Evolutionary conservation across 1,284 basidiomycete species (phyloP).

Genomic region (Sutorius eximius): DNA sequence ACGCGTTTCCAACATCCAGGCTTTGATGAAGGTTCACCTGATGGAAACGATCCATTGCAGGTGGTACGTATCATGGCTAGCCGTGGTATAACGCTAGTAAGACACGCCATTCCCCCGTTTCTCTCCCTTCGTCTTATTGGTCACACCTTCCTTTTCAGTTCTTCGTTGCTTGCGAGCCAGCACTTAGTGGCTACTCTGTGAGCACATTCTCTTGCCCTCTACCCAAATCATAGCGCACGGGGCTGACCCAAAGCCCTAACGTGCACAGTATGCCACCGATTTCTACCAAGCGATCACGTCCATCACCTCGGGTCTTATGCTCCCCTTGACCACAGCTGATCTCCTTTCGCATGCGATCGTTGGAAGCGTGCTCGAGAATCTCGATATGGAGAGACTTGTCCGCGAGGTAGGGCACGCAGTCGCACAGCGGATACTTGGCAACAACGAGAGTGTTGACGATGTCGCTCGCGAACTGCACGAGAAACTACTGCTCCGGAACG

Average conservation of each 20-base stretch:
- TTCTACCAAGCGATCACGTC: constrained; percentile 92
- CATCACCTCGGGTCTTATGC: constrained; percentile 93
- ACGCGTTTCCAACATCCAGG: constrained; percentile 45
- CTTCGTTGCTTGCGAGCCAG: constrained; percentile 98
- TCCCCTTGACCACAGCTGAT: constrained; percentile 94
- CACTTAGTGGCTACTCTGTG: constrained; percentile 89
- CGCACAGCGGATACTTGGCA: constrained; percentile 85
- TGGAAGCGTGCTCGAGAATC: constrained; percentile 94
- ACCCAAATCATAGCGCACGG: constrained; percentile 9
- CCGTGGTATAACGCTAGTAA: constrained; percentile 84
- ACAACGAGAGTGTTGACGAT: constrained; percentile 93
- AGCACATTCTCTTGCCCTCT: constrained; percentile 32
- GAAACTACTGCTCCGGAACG: constrained; percentile 86
- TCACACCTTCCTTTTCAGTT: constrained; percentile 53
- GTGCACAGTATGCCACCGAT: constrained; percentile 80
- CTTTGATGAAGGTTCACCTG: constrained; percentile 90
- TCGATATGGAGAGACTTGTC: constrained; percentile 97
- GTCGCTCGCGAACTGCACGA: constrained; percentile 94
- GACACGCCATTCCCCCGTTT: background rate
- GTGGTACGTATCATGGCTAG: constrained; percentile 89
- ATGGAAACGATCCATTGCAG: constrained; percentile 88
- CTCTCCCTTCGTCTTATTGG: background rate
- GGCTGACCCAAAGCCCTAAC: constrained; percentile 23
- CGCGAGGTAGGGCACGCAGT: constrained; percentile 93
- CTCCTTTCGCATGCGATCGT: constrained; percentile 97